Evolutionary conservation across 306 rosid genomes (phyloP), one percentile per base, ranked within the genome.

Genomic region (Quillaja saponaria): DNA sequence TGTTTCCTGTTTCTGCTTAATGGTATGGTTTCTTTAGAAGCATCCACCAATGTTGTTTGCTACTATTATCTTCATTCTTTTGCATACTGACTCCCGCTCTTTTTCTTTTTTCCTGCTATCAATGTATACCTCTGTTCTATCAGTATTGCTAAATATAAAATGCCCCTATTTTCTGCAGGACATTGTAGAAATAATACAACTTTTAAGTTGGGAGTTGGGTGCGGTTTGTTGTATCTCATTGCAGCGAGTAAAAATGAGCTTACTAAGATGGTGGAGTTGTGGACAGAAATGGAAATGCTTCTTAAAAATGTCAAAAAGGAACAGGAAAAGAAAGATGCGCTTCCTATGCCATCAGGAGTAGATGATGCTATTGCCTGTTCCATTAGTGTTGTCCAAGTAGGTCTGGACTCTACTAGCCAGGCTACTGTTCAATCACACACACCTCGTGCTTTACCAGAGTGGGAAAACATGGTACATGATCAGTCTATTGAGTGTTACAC

Each of bases 151-250:
- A 47, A 56, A 19, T 53, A 18, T 28, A 42, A 31, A 25, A 11
- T 51, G 58, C 19, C 41, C 38, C 13, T 45, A 33, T 33, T 35
- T 50, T 49, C 4, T 71, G 49, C 85, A 86, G 95, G 87, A 13
- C 68, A 34, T 13, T 47, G 51, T 46, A 70, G 81, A 65, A 69
- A 60, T 54, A 83, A 78, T 65, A 40, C 74, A 8, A 82, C 86
- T 41, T 86, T 92, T 76, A 92, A 86, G 78, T 63, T 89, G 75
- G 95, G 96, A 56, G 82, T 89, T 71, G 88, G 88, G 33, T 86
- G 84, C 42, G 88, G 96, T 62, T 72, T 89, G 69, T 41, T 92
- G 15, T 84, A 74, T 76, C 74, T 92, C 49, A 61, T 84, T 16
- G 85, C 82, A 37, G 78, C 90, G 3, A 78, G 85, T 71, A 86